phyloP scores from a whole-genome alignment of 768 basidiomycete genomes.

The Kwoniella pini region DNA sequence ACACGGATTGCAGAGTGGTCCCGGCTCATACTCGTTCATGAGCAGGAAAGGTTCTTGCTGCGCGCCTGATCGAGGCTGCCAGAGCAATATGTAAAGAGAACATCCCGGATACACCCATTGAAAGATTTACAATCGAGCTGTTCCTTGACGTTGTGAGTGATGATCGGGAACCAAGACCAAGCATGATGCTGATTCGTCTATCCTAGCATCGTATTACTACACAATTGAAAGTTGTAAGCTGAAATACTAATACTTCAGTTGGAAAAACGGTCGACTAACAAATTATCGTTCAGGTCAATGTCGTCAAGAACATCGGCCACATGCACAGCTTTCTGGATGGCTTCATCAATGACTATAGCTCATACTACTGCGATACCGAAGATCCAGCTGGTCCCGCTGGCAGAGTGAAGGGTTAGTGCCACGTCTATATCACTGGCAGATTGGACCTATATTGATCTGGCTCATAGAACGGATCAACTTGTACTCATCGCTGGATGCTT shows the following conservation, averaged over 20 bases:
- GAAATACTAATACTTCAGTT: not conserved
- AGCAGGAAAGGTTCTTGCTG: constrained; percentile 10
- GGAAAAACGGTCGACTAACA: not conserved
- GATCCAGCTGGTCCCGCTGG: not conserved
- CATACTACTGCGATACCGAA: constrained; percentile 22
- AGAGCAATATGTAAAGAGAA: not conserved
- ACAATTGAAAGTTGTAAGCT: constrained; percentile 16
- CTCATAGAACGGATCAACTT: constrained; percentile 10
- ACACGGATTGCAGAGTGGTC: too few relatives aligned
- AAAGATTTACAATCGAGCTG: constrained; percentile 16
- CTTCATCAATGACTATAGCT: constrained; percentile 15
- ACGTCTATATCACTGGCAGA: not conserved
- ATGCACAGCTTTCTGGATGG: constrained; percentile 35
- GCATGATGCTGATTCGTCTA: too few relatives aligned
- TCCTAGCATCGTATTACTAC: constrained; percentile 10
- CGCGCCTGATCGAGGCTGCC: not conserved
- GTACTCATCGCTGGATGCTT: constrained; percentile 4
- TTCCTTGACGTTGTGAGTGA: constrained; percentile 36
- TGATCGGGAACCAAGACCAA: too few relatives aligned
- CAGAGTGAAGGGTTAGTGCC: constrained; percentile 22
- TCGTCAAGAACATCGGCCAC: constrained; percentile 9
- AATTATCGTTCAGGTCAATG: not conserved
- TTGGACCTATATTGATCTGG: not conserved
- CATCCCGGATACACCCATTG: not conserved
- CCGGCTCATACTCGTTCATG: not conserved